phyloP scores from a whole-genome alignment of 371 early-diverging fungal species.

The Phascolomyces articulosus region DNA sequence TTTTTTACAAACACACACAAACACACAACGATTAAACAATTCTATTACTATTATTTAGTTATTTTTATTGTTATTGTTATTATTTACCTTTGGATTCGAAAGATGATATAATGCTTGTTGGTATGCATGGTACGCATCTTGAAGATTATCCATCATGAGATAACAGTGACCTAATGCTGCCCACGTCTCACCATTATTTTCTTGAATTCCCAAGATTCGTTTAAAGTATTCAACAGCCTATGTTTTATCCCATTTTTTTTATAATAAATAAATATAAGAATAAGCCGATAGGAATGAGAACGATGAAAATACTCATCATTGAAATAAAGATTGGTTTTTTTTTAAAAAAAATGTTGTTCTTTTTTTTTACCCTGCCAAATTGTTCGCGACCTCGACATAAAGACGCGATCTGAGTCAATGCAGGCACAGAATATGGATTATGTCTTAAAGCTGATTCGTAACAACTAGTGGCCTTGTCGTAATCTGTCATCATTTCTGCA shows the following conservation, averaged over 20 bases:
- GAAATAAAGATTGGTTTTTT: neutral
- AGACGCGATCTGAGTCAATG: slow-evolving; percentile 74
- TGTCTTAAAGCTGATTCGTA: slow-evolving; percentile 88
- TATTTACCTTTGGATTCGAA: slow-evolving; percentile 71
- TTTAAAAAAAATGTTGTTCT: neutral
- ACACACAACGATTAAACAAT: no score
- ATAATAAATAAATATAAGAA: slow-evolving; percentile 2
- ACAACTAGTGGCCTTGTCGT: slow-evolving; percentile 75
- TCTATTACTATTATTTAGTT: no score
- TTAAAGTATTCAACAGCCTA: slow-evolving; percentile 90
- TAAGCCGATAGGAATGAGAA: no score
- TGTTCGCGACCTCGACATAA: slow-evolving; percentile 71
- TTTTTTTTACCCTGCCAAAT: slow-evolving; percentile 46
- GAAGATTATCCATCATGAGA: slow-evolving; percentile 91
- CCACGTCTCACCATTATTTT: slow-evolving; percentile 90
- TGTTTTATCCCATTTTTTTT: neutral
- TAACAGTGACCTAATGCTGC: slow-evolving; percentile 93
- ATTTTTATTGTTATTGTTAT: no score
- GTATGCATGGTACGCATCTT: slow-evolving; percentile 91
- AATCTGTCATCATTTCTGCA: slow-evolving; percentile 75
- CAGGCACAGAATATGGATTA: slow-evolving; percentile 83
- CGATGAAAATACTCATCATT: neutral
- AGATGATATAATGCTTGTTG: slow-evolving; percentile 92
- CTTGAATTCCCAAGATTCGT: slow-evolving; percentile 79
- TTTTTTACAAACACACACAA: no score